Evolutionary conservation across 495 filamentous ascomycete species (phyloP), one percentile per base, ranked within the genome.

Genomic region (Trichocladium antarcticum): DNA sequence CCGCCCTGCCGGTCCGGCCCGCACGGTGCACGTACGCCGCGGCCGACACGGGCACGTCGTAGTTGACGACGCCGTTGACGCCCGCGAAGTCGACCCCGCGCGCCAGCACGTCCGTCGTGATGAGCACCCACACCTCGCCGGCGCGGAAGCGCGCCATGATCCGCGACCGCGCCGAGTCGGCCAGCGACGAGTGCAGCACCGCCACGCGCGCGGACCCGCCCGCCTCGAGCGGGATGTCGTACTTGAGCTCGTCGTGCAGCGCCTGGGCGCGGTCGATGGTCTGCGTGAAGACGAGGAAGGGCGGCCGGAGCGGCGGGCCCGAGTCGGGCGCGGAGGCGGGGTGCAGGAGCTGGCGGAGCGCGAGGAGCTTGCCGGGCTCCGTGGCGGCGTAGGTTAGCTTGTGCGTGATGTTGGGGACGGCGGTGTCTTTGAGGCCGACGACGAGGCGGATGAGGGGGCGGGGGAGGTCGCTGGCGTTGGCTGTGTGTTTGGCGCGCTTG

Each of bases 281-380:
- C 68, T 97, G 89, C 0, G 89, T 88, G 73, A 97, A 97, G 55
- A 97, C 80, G 22, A 97, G 75, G 66, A 94, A 94, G 3, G 90
- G 90, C 0, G 88, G 87, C 5, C 81, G 81, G 24, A 98, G 77
- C 1, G 81, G 72, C 29, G 81, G 74, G 14, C 66, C 63, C 6
- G 71, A 71, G 38, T 75, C 62, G 31, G 78, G 66, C 5, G 73
- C 69, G 14, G 80, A 74, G 8, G 80, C 76, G 5, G 89, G 88
- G 51, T 84, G 87, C n/a, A 99, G 76, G 35, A 97, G 80, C 59
- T 97, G 88, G 34, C 92, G 83, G 2, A 99, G 76, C 12, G 85
- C 90, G 45, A 96, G 78, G 20, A 97, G 78, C 61, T 99, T 99
- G 51, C 92, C 92, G 53, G 83, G 80, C 58, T 99, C 92, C 3